These are phyloP conservation scores for Saraca asoca DNA, from an alignment of 331 rosid species.

Conservation along the genomic window DNA sequence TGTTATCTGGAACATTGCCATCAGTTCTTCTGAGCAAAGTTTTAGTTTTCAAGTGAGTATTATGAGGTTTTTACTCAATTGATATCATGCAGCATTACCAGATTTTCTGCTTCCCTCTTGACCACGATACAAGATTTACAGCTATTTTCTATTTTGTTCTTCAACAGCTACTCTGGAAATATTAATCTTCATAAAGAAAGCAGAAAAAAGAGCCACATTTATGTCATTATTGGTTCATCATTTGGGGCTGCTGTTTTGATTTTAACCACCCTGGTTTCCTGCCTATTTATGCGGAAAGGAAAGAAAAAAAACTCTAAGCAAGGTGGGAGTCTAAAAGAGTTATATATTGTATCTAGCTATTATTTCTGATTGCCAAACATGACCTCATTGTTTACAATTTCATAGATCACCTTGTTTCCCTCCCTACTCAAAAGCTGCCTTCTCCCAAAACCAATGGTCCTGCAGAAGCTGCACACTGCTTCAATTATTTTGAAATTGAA, in stretches of 20 bases:
- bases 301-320: slow-evolving; percentile 41
- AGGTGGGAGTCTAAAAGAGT: slow-evolving; percentile 49
- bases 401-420: slow-evolving; percentile 47
- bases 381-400: slow-evolving; percentile 35
- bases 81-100: slow-evolving; percentile 14
- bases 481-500: slow-evolving; percentile 61
- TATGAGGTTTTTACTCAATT: slow-evolving; percentile 21
- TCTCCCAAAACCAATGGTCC: slow-evolving; percentile 51
- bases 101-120: not conserved
- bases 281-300: slow-evolving; percentile 53
- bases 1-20: slow-evolving; percentile 79
- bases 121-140: slow-evolving; percentile 8
- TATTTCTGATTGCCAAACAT: slow-evolving; percentile 30
- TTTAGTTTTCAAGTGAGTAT: slow-evolving; percentile 68
- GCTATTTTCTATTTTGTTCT: slow-evolving; percentile 28
- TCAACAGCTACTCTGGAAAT: slow-evolving; percentile 69
- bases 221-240: slow-evolving; percentile 64
- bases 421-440: slow-evolving; percentile 45
- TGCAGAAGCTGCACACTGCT: slow-evolving; percentile 75
- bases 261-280: slow-evolving; percentile 56
- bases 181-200: slow-evolving; percentile 56
- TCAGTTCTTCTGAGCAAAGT: slow-evolving; percentile 55
- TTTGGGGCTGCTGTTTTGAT: slow-evolving; percentile 69
- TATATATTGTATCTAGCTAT: slow-evolving; percentile 13
- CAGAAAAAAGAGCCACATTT: slow-evolving; percentile 40